Percentiles rank a stretch among this genome's conserved stretches.
These are phyloP conservation scores for Eutrema japonicum DNA, from an alignment of 345 rosid species.

Conservation along the genomic window DNA sequence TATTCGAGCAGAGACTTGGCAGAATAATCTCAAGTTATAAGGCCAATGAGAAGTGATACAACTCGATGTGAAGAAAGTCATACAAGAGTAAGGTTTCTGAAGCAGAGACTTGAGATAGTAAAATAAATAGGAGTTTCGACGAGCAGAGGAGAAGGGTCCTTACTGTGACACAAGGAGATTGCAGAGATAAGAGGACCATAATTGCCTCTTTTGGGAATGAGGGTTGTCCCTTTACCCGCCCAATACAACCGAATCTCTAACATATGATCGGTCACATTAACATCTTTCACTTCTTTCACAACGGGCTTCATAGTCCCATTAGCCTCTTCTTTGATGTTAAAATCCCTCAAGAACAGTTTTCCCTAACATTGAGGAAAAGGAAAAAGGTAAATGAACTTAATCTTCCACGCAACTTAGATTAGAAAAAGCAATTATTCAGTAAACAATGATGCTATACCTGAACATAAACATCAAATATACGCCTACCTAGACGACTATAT, in stretches of 20 bases:
- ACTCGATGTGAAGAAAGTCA: no score
- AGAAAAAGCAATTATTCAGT: neutral
- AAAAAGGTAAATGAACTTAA: neutral
- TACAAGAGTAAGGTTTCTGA: no score
- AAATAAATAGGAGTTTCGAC: neutral
- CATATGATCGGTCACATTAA: conserved; percentile 40
- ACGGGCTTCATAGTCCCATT: conserved; percentile 43
- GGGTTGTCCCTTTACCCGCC: conserved; percentile 58
- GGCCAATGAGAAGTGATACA: no score
- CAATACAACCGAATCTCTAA: conserved; percentile 61
- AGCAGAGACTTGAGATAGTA: conserved; percentile 5
- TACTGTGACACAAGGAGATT: conserved; percentile 53
- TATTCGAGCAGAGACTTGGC: neutral
- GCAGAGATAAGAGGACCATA: conserved; percentile 76
- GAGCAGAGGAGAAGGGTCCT: conserved; percentile 13
- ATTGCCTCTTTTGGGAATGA: conserved; percentile 50
- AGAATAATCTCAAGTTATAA: no score
- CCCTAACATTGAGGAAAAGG: neutral
- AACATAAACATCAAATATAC: conserved; percentile 63
- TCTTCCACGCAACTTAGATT: neutral
- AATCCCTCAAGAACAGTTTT: conserved; percentile 44
- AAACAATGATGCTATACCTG: conserved; percentile 43
- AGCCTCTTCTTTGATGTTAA: conserved; percentile 54
- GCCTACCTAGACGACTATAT: conserved; percentile 51
- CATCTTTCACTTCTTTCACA: conserved; percentile 17